phyloP scores from a whole-genome alignment of 1,284 basidiomycete species.

The Irpex rosettiformis region DNA sequence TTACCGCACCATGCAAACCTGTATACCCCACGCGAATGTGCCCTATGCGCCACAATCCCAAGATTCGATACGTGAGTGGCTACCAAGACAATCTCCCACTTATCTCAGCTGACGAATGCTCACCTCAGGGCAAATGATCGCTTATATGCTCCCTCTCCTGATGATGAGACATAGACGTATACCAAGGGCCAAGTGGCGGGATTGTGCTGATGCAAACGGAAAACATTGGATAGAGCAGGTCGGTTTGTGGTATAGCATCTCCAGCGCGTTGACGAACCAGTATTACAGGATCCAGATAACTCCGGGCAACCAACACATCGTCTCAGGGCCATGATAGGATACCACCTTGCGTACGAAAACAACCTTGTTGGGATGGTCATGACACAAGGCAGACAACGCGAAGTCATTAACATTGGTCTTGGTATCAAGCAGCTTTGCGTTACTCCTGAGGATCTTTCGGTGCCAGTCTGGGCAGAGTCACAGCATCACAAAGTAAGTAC shows the following conservation, averaged over 20 bases:
- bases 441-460: slow-evolving; percentile 53
- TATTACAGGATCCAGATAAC: slow-evolving; percentile 39
- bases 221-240: slow-evolving; percentile 84
- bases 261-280: slow-evolving; percentile 1
- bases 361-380: slow-evolving; percentile 77
- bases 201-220: slow-evolving; percentile 53
- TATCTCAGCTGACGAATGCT: slow-evolving; percentile 1
- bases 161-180: slow-evolving; percentile 83
- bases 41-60: slow-evolving; percentile 49
- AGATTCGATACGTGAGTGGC: slow-evolving; percentile 60
- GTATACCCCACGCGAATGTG: slow-evolving; percentile 51
- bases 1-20: slow-evolving; percentile 34
- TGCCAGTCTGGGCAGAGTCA: slow-evolving; percentile 64
- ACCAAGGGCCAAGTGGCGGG: slow-evolving; percentile 68
- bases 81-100: background rate
- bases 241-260: slow-evolving; percentile 21
- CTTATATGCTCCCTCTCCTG: slow-evolving; percentile 70
- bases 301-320: slow-evolving; percentile 56
- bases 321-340: slow-evolving; percentile 71
- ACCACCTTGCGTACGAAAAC: slow-evolving; percentile 64
- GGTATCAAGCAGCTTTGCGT: slow-evolving; percentile 64
- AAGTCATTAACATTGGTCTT: slow-evolving; percentile 75
- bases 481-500: slow-evolving; percentile 64
- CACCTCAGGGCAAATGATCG: slow-evolving; percentile 58
- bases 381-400: slow-evolving; percentile 69